Evolutionary conservation across 208 protist species (phyloP), one percentile per base, ranked within the genome.

Genomic region (Naegleria fowleri): DNA sequence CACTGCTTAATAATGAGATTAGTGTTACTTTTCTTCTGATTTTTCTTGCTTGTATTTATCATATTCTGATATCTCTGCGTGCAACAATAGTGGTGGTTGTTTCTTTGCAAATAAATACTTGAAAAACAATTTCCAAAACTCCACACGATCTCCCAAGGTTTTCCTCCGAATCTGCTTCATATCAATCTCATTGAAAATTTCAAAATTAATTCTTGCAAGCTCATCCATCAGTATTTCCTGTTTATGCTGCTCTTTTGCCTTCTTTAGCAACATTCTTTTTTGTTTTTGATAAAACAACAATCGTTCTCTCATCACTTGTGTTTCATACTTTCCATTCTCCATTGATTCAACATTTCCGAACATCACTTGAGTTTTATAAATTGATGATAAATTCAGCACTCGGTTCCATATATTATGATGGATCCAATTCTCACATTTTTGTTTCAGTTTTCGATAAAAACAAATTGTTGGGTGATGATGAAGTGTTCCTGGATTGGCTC

Each of bases 261-360:
- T 79, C 29, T 9, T 25, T 36, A 79, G n/a, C n/a, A 79, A 79
- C 9, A 79, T 36, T 79, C 67, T 25, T 79, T 79, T 79, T 79
- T 79, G 29, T 79, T 79, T 79, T 79, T 79, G 67, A 79, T 79
- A 79, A 33, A 36, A 36, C n/a, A 79, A 79, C n/a, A 79, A 79
- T 79, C 67, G 19, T 79, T 79, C 67, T 33, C n/a, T 79, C 67
- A 79, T 79, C 11, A 67, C 55, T 67, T 67, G 55, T 4, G 4
- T 67, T 29, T 67, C 55, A 67, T 67, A 67, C 19, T 67, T 67
- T 67, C 55, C 55, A 79, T 79, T n/a, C 29, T 79, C 67, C 19
- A 36, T 19, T 36, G 67, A 36, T 79, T 79, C 67, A 36, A 79
- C 29, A 79, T 79, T 36, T 79, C 67, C 67, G 29, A 36, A 36